phyloP scores from a whole-genome alignment of 192 early-diverging fungal species.

The Rhizophlyctis rosea region DNA sequence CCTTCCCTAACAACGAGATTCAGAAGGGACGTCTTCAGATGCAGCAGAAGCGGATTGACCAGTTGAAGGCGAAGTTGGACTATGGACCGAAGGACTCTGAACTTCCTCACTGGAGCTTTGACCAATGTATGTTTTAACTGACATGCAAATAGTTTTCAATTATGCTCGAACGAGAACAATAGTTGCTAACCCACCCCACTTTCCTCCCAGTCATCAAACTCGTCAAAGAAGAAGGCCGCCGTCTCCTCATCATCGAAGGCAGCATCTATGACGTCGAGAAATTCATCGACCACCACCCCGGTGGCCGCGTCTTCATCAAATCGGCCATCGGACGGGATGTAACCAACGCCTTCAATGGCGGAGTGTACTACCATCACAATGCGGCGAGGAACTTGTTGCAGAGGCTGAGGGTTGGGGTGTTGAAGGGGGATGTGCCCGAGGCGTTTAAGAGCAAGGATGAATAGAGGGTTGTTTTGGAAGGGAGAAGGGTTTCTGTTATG shows the following conservation, averaged over 20 bases:
- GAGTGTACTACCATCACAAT: constrained; percentile 86
- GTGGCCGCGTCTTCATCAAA: constrained; percentile 70
- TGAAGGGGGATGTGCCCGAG: constrained; percentile 33
- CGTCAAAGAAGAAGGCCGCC: constrained; percentile 65
- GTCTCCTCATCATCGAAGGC: constrained; percentile 82
- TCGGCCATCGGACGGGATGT: constrained; percentile 79
- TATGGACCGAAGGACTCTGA: constrained; percentile 71
- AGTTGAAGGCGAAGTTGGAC: constrained; percentile 55
- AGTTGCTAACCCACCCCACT: too few species aligned
- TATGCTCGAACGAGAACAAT: too few species aligned
- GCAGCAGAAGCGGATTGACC: constrained; percentile 72
- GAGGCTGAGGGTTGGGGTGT: constrained; percentile 30
- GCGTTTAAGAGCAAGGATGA: constrained; percentile 26
- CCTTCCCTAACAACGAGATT: constrained; percentile 45
- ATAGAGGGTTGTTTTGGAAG: too few species aligned
- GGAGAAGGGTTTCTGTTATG: too few species aligned
- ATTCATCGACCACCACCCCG: constrained; percentile 88
- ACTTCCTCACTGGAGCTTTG: constrained; percentile 52
- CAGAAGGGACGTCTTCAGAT: constrained; percentile 64
- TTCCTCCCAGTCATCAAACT: constrained; percentile 52
- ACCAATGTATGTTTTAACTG: constrained; percentile 31
- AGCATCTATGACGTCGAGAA: constrained; percentile 75
- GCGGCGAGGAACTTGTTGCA: constrained; percentile 80
- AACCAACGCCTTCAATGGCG: constrained; percentile 84
- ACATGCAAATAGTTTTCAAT: too few species aligned